Evolutionary conservation across 2,329 filamentous ascomycete genomes (phyloP), one percentile per base, ranked within the genome.

Genomic region (Ascochyta koolunga): DNA sequence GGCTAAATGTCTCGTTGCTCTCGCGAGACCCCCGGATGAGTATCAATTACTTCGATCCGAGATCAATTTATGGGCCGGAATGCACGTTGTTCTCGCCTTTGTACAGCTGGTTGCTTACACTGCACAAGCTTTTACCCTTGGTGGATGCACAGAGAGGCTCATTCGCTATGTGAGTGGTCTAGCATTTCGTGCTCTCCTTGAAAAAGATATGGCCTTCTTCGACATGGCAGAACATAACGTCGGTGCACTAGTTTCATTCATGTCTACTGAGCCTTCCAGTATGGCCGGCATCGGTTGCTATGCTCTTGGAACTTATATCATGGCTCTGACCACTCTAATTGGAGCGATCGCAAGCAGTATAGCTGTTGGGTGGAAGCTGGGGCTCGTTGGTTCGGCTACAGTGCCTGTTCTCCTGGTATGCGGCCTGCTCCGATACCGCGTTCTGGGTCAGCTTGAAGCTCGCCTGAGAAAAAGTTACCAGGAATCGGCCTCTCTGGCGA

Each of bases 141-240:
- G 19, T 5, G 15, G 21, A n/a, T 40, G 22, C 15, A 40, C 18
- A 9, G 38, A 24, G 15, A n/a, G 10, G 13, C 38, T 40, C 5
- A n/a, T 40, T n/a, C 22, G 22, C 3, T 3, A 25, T n/a, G 38
- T 25, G 5, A 22, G 38, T 6, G 21, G 22, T 24, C 38, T 77
- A 53, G 89, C 91, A 5, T 96, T 98, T 80, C 83, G 91, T 25
- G 82, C 87, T 27, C 93, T 97, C 80, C 85, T 97, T 44, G 89
- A 93, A 58, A 93, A 97, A 75, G 93, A 97, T 59, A 92, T 97
- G 46, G 80, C 86, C 25, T 97, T 92, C 74, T 98, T 96, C 65
- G 93, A 97, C 73, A 83, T 81, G 37, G 91, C 96, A 59, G 89
- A 96, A 74, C 96, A 97, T 72, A 91, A 89, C 8, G 87, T 91